These are phyloP conservation scores for Diaporthe citriasiana DNA, from an alignment of 2,329 filamentous ascomycete genomes.

Conservation along the genomic window DNA sequence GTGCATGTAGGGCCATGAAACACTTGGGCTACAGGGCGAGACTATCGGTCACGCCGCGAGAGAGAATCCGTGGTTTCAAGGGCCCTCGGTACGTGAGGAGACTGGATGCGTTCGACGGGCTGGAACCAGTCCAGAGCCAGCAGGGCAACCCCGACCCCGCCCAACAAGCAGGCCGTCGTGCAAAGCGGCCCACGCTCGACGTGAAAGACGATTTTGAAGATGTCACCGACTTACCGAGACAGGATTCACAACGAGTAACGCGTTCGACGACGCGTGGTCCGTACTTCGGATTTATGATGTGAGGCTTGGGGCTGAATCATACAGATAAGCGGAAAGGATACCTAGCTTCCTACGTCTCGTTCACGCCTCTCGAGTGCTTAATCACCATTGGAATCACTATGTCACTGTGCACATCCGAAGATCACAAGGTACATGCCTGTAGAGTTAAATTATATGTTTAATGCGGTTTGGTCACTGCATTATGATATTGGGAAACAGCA, in stretches of 20 bases:
- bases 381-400: too few relatives aligned
- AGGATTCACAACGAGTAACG: not conserved
- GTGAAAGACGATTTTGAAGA: not conserved
- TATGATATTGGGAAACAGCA: too few relatives aligned
- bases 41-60: not conserved
- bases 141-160: not conserved
- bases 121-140: constrained; percentile 13
- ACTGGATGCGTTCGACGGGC: constrained; percentile 10
- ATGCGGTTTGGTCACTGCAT: too few relatives aligned
- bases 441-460: too few relatives aligned
- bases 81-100: constrained; percentile 4
- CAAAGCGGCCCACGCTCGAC: not conserved
- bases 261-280: not conserved
- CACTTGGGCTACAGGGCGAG: constrained; percentile 19
- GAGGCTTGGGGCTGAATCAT: too few relatives aligned
- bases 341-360: too few relatives aligned
- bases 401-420: too few relatives aligned
- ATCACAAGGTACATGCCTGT: too few relatives aligned
- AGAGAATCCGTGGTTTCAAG: not conserved
- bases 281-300: not conserved
- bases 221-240: not conserved
- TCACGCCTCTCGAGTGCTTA: too few relatives aligned
- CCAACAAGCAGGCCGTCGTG: not conserved
- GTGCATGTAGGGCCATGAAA: constrained; percentile 8
- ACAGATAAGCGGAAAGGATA: too few relatives aligned